phyloP scores from a whole-genome alignment of 352 stramenopile species.

The Elongisporangium undulatum region DNA sequence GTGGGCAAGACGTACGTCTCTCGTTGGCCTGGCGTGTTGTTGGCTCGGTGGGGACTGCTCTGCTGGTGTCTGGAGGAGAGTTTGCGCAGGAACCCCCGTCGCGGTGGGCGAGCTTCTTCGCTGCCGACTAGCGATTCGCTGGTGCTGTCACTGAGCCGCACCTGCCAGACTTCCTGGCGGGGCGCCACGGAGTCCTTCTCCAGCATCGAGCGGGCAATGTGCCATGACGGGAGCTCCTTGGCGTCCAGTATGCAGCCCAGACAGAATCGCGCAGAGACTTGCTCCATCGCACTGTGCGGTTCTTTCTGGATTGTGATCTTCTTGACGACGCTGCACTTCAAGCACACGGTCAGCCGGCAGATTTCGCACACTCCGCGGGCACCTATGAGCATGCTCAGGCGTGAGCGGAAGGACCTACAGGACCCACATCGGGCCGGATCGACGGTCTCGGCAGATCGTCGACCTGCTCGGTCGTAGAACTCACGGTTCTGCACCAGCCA shows the following conservation, averaged over 20 bases:
- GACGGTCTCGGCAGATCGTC: background rate
- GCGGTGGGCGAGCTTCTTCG: background rate
- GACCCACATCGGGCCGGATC: conserved; percentile 11
- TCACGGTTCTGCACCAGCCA: conserved; percentile 43
- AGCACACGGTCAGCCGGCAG: conserved; percentile 38
- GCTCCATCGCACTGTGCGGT: conserved; percentile 16
- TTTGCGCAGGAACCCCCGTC: background rate
- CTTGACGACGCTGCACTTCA: conserved; percentile 48
- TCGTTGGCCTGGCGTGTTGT: background rate
- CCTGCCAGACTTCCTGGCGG: background rate
- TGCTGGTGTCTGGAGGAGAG: background rate
- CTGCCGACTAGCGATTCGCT: background rate
- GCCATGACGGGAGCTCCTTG: conserved; percentile 36
- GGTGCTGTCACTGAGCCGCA: background rate
- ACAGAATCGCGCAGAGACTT: conserved; percentile 42
- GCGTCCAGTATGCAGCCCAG: conserved; percentile 38
- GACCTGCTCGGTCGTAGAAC: background rate
- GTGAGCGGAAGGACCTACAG: conserved; percentile 22
- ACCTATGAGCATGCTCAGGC: conserved; percentile 16
- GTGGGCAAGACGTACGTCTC: background rate
- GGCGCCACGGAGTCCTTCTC: conserved; percentile 1
- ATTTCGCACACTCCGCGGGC: conserved; percentile 34
- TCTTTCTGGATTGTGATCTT: conserved; percentile 53
- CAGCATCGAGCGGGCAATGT: conserved; percentile 22
- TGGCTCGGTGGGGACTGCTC: background rate